Conservation (phyloP, 169 alveolate genomes). For the Cryptosporidium xiaoi region DNA sequence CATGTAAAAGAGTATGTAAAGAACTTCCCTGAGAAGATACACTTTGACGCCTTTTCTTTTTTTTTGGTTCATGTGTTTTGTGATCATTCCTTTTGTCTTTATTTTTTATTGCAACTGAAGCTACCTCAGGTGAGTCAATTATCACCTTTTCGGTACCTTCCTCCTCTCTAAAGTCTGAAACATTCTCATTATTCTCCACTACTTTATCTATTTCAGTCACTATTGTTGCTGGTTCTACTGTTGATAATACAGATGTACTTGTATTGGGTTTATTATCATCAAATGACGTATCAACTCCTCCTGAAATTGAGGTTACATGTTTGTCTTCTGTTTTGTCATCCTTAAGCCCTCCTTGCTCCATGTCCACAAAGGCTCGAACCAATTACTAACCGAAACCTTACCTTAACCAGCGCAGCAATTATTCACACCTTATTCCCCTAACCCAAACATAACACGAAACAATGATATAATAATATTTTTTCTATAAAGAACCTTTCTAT, state of each 20-base stretch:
- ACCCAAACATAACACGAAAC: constrained; percentile 39
- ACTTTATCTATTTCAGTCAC: too few relatives aligned
- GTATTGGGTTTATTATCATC: background rate
- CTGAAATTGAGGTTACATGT: constrained; percentile 11
- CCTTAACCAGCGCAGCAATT: constrained; percentile 34
- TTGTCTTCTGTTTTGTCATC: constrained; percentile 10
- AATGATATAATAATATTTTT: background rate
- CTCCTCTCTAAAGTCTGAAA: background rate
- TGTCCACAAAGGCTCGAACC: constrained; percentile 51
- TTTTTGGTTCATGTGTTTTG: constrained; percentile 30
- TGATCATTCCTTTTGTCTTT: background rate
- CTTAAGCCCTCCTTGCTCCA: constrained; percentile 35
- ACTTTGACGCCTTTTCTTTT: constrained; percentile 54
- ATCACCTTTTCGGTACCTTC: background rate
- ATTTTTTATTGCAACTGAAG: background rate
- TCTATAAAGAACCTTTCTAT: background rate
- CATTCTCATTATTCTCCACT: background rate
- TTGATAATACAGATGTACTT: too few relatives aligned
- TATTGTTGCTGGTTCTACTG: too few relatives aligned
- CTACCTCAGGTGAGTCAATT: background rate
- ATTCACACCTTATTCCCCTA: background rate
- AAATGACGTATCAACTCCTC: background rate
- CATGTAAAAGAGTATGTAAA: constrained; percentile 2
- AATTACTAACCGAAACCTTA: constrained; percentile 26
- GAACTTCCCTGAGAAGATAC: constrained; percentile 16